phyloP scores from a whole-genome alignment of 108 stramenopile genomes.

The Pseudonitzschia delicatissima region DNA sequence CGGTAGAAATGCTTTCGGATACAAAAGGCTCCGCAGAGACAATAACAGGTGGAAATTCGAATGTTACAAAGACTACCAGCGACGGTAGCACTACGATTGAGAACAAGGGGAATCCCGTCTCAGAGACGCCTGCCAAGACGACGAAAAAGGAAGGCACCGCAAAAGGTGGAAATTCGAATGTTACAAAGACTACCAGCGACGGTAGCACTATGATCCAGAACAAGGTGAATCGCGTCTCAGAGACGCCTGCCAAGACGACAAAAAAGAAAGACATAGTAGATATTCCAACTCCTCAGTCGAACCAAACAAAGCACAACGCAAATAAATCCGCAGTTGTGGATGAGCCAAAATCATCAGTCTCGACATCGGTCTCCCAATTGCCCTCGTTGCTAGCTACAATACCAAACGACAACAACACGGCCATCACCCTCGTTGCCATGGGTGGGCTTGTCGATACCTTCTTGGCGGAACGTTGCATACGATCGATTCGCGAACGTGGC shows the following conservation, averaged over 20 bases:
- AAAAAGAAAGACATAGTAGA: neutral
- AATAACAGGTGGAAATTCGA: neutral
- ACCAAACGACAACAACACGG: conserved; percentile 1
- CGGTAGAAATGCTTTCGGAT: no score
- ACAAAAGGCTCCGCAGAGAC: no score
- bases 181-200: neutral
- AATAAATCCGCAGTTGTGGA: neutral
- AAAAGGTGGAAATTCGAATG: no score
- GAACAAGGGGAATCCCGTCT: no score
- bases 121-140: neutral
- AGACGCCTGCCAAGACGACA: neutral
- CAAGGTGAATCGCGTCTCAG: neutral
- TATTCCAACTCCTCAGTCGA: neutral
- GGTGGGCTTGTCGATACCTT: conserved; percentile 4
- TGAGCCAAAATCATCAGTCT: neutral
- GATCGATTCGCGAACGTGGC: neutral
- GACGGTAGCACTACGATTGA: no score
- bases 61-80: neutral
- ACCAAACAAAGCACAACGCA: neutral
- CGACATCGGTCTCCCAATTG: neutral
- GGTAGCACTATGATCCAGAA: neutral
- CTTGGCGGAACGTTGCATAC: conserved; percentile 9
- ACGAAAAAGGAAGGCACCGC: neutral
- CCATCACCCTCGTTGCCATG: conserved; percentile 6
- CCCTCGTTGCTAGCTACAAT: neutral